Base-by-base conservation (phyloP, 2,329 filamentous ascomycete species). In the Dryadomyces quercivorus region DNA sequence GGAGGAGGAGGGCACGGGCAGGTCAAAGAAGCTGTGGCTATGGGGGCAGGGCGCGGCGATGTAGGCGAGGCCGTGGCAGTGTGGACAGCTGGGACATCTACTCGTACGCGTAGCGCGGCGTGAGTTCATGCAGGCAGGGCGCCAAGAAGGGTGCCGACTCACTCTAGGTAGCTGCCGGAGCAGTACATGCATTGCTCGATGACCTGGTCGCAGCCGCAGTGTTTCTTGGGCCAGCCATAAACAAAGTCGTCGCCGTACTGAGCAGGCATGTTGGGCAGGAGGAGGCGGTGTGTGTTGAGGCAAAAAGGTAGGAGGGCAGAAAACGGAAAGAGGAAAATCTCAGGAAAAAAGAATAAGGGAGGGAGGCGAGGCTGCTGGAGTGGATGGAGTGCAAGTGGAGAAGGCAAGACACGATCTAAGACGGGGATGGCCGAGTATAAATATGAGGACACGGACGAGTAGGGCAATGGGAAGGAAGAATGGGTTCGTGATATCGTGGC, bases 101-200 rank as follows among this genome's bases (percentile, higher is more conserved):
- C 16, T 12, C 21, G 16, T 38, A 15, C 47, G 10, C 7, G 51
- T n/a, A 12, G 20, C 22, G 2, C 7, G 5, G 36, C 3, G 8
- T 18, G 51, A 16, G 21, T n/a, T n/a, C 7, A 21, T 38, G 18
- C 20, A 42, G 16, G 16, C 5, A 42, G 3, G 12, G 16, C 5
- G 16, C 12, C 12, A 15, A 42, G 42, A 18, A 44, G 42, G 18
- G 26, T 31, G n/a, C n/a, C 4, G 8, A 56, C 59, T 43, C 26
- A 60, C 59, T 52, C 55, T 6, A 50, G 48, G 13, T 54, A 60
- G 53, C 59, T 60, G 13, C 59, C 59, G 15, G 56, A 56, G 53
- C 59, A 60, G 46, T 57, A 45, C 1, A 51, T 31, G 47, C 59
- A 60, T 1, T 47, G 49, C 15, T 57, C 58, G 34, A 60, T 59